Base-by-base conservation (phyloP, 768 basidiomycete genomes). In the Leucosporidium yakuticum region DNA sequence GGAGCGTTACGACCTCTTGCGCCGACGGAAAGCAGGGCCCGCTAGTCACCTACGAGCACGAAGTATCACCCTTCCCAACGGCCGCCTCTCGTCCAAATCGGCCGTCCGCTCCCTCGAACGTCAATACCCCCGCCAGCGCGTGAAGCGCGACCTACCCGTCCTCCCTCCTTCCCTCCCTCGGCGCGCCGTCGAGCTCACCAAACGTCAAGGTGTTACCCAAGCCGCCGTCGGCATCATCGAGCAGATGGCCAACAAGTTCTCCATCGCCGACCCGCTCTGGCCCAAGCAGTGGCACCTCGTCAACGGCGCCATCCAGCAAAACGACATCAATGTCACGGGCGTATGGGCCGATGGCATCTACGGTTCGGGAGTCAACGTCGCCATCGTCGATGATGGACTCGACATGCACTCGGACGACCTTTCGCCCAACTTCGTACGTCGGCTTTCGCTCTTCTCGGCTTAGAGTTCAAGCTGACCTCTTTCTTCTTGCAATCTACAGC, bases 331-430 rank as follows among this genome's bases (percentile, higher is more conserved):
- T 75, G 89, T 92, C n/a, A 88, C 91, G 0, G 83, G 85, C 17
- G 81, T 96, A 0, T 99, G 96, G 96, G 89, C 88, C 36, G 84
- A 88, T 80, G 94, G 91, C 4, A 83, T 93, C 71, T 91, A 88
- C 0, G 96, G 96, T 1, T 82, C 86, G 73, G 94, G 91, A 11
- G 82, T 97, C 34, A 87, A 90, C 51, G 84, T 90, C 5, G 91
- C 91, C 15, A 82, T 99, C 55, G 87, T 99, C 29, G 96, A 99
- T 77, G 96, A 99, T 77, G 96, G 96, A 2, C 78, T 99, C 70
- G 96, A 98, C 78, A 90, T 76, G 79, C 84, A 85, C 57, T 89
- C 87, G 74, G 85, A 86, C 60, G 96, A 99, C 79, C 82, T 99
- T 53, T 85, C 86, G 36, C 87, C 82, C 48, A 99, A 98, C 79